These are phyloP conservation scores for Trypanosoma rangeli DNA, from an alignment of 208 protist genomes.

Conservation along the genomic window DNA sequence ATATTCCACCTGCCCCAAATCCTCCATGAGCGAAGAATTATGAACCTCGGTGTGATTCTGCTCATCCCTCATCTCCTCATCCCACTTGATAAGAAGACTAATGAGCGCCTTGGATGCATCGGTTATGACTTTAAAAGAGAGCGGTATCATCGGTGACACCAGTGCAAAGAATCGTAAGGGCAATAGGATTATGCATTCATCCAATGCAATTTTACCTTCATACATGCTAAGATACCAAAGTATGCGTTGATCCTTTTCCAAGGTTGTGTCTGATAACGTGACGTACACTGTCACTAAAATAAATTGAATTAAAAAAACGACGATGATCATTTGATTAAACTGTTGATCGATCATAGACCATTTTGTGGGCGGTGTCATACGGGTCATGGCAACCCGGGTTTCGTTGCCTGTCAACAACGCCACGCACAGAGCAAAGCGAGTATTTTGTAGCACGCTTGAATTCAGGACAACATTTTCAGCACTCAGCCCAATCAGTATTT, in stretches of 20 bases:
- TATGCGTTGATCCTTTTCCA: slow-evolving; percentile 26
- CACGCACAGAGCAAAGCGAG: slow-evolving; percentile 74
- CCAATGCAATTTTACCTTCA: slow-evolving; percentile 22
- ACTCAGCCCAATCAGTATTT: slow-evolving; percentile 29
- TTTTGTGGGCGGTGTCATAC: slow-evolving; percentile 74
- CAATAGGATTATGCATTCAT: slow-evolving; percentile 68
- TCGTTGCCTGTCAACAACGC: slow-evolving; percentile 93
- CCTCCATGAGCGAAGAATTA: slow-evolving; percentile 90
- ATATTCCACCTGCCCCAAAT: slow-evolving; percentile 93
- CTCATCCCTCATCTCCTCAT: slow-evolving; percentile 70
- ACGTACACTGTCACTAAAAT: slow-evolving; percentile 73
- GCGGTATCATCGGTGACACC: slow-evolving; percentile 94
- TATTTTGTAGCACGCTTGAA: slow-evolving; percentile 80
- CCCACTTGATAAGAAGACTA: slow-evolving; percentile 86
- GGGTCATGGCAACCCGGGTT: slow-evolving; percentile 91
- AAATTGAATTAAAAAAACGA: slow-evolving; percentile 91
- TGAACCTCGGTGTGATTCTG: slow-evolving; percentile 53
- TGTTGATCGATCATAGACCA: slow-evolving; percentile 86
- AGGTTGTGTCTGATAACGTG: slow-evolving; percentile 45
- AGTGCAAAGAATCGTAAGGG: slow-evolving; percentile 91
- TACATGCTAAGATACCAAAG: slow-evolving; percentile 65
- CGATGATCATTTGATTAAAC: slow-evolving; percentile 79
- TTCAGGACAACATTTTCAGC: slow-evolving; percentile 78
- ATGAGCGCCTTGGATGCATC: slow-evolving; percentile 92
- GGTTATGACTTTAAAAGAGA: slow-evolving; percentile 94